Evolutionary conservation across 768 basidiomycete genomes (phyloP), one percentile per base, ranked within the genome.

Genomic region (Auricularia heimuer): DNA sequence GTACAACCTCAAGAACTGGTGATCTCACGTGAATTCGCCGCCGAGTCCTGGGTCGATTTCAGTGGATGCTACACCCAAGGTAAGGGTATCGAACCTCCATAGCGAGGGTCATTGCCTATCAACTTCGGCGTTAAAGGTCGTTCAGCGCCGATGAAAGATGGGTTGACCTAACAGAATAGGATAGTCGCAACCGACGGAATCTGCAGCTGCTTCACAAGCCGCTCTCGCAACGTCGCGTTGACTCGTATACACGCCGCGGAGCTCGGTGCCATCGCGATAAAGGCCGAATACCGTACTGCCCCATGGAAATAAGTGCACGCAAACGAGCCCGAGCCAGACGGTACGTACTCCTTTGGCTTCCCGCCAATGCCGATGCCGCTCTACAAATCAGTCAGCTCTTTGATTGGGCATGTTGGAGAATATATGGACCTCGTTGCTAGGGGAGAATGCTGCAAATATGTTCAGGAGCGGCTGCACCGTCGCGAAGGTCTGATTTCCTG

Each of bases 371-470:
- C 90, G 45, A 90, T 80, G 8, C 90, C 90, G 65, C 87, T 89
- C 89, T 87, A 69, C 21, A 62, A 18, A 65, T 39, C 29, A 29
- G 29, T 29, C 29, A 29, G 47, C 35, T n/a, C 37, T 65, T 37
- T 44, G 8, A 29, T 29, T 29, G 29, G 29, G 0, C 29, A 29
- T 29, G 29, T 29, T 29, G 29, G 29, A 29, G 29, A 29, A 29
- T 29, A 29, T 6, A 21, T 18, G 6, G 42, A 87, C 90, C 79
- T 90, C 87, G 66, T 80, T 80, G 72, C 90, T 91, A 0, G 90
- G 85, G 21, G 86, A 78, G 68, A 89, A 91, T 0, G 87, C 87
- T 4, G 86, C 89, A 88, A 88, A 92, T 68, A 91, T 89, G 71
- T 91, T 92, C 68, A 92, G 75, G 58, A 91, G 75, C 2, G 89